A percentile compares a stretch with the other conserved stretches of the same genome.
Conservation (phyloP, 73 alveolate species). For the Breviolum minutum region DNA sequence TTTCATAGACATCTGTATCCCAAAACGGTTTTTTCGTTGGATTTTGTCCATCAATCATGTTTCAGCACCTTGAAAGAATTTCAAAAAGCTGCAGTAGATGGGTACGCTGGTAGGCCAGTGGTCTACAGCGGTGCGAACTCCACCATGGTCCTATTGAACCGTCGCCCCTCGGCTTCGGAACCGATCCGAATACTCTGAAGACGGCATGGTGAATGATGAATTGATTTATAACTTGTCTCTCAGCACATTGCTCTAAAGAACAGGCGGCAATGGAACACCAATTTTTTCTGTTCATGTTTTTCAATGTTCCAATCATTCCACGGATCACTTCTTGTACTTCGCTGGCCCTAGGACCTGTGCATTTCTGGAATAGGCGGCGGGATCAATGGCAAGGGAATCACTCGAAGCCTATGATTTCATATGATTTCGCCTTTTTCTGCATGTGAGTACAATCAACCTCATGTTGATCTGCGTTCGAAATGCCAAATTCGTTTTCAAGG, state of each 20-base stretch:
- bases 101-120: constrained; percentile 33
- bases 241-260: too few relatives aligned
- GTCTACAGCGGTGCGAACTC: constrained; percentile 32
- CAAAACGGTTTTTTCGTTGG: too few relatives aligned
- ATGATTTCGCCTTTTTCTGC: not conserved
- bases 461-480: too few relatives aligned
- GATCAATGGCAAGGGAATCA: too few relatives aligned
- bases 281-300: too few relatives aligned
- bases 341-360: constrained; percentile 18
- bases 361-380: constrained; percentile 22
- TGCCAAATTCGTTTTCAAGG: too few relatives aligned
- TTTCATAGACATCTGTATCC: too few relatives aligned
- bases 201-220: not conserved
- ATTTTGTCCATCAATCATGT: too few relatives aligned
- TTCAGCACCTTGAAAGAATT: not conserved
- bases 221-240: too few relatives aligned
- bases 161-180: constrained; percentile 7
- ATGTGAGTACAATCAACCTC: not conserved
- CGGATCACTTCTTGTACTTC: too few relatives aligned
- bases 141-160: constrained; percentile 36
- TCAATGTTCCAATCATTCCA: too few relatives aligned
- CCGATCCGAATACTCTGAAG: too few relatives aligned
- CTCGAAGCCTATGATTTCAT: not conserved
- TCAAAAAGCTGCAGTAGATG: not conserved
- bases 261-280: not conserved